Conservation (phyloP, 352 stramenopile genomes). For the Pythium sukuiense region DNA sequence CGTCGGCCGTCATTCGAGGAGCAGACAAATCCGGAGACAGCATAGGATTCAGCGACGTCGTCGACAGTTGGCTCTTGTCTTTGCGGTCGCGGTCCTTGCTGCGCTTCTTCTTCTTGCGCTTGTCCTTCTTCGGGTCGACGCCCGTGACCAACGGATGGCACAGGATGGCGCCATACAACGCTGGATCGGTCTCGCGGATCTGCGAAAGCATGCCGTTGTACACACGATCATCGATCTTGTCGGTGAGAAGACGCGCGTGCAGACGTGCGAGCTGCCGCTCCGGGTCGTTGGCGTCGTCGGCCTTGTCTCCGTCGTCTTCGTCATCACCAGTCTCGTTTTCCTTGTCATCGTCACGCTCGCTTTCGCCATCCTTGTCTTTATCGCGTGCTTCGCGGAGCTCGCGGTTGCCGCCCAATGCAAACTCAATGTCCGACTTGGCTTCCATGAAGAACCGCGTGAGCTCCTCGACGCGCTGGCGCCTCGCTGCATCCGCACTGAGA, state of each 20-base stretch:
- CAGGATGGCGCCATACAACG: constrained; percentile 81
- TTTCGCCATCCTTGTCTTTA: constrained; percentile 66
- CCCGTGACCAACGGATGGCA: constrained; percentile 83
- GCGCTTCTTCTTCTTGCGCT: constrained; percentile 84
- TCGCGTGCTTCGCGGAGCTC: constrained; percentile 73
- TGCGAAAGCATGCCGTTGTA: constrained; percentile 75
- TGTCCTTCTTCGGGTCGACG: constrained; percentile 75
- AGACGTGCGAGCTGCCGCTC: constrained; percentile 42
- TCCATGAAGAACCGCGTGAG: constrained; percentile 90
- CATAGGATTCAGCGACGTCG: constrained; percentile 46
- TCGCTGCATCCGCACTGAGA: constrained; percentile 71
- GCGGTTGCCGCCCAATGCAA: constrained; percentile 67
- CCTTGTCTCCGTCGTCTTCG: constrained; percentile 50
- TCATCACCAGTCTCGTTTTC: constrained; percentile 56
- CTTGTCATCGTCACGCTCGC: constrained; percentile 64
- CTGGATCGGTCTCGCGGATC: constrained; percentile 78
- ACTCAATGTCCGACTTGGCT: constrained; percentile 89
- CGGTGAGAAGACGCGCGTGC: constrained; percentile 57
- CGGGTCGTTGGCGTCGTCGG: constrained; percentile 44
- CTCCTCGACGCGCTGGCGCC: constrained; percentile 82
- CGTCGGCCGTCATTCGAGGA: constrained; percentile 47
- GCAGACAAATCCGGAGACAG: constrained; percentile 68
- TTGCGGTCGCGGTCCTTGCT: constrained; percentile 76
- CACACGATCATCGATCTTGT: constrained; percentile 75
- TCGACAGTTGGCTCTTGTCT: constrained; percentile 46